Conservation (phyloP, 495 filamentous ascomycete genomes). For the Penicillium coffeae region DNA sequence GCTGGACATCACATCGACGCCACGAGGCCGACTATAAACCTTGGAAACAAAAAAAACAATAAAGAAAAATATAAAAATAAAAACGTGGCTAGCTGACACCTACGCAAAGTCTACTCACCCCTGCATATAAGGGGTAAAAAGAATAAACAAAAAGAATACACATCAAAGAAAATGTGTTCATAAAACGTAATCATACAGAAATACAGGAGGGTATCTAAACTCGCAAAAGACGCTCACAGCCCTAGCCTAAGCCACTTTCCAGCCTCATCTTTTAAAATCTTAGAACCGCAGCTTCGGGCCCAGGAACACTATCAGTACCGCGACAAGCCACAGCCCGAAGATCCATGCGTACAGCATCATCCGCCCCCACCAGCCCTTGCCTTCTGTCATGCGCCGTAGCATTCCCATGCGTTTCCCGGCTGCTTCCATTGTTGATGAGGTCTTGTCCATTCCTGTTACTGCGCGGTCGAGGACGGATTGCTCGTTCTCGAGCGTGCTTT, state of each 20-base stretch:
- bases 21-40: too few relatives aligned
- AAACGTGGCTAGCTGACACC: too few relatives aligned
- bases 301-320: conserved; percentile 73
- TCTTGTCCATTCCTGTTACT: conserved; percentile 70
- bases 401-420: conserved; percentile 71
- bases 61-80: too few relatives aligned
- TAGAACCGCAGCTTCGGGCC: conserved; percentile 83
- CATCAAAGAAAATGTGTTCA: too few relatives aligned
- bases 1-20: too few relatives aligned
- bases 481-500: conserved; percentile 66
- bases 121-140: too few relatives aligned
- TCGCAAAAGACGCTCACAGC: not conserved
- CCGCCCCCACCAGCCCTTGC: conserved; percentile 80
- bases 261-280: conserved; percentile 3
- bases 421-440: conserved; percentile 66
- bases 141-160: not conserved
- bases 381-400: conserved; percentile 72
- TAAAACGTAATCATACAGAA: not conserved
- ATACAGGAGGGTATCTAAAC: conserved; percentile 13
- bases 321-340: conserved; percentile 68
- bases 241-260: not conserved
- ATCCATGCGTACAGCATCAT: conserved; percentile 83
- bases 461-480: conserved; percentile 65
- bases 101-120: too few relatives aligned
- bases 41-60: too few relatives aligned